Percentiles rank a stretch among this genome's conserved stretches.
Evolutionary conservation across 2,329 filamentous ascomycete species (phyloP).

Genomic region (Emergomyces africanus): DNA sequence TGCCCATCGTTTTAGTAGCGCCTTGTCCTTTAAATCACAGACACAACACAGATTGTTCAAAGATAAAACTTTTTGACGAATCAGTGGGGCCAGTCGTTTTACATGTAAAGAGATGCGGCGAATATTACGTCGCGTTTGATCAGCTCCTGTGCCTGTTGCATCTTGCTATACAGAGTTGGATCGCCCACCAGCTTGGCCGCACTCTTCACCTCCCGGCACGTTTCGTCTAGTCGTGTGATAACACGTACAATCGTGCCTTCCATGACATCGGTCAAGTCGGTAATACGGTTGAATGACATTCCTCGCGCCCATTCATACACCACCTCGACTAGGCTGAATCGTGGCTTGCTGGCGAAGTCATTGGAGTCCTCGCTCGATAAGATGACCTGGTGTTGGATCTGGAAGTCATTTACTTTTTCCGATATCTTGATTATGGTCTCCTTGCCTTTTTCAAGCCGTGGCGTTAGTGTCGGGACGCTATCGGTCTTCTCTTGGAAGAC

Average conservation of each 20-base stretch:
- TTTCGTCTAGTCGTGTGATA: constrained; percentile 89
- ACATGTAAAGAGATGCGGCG: constrained; percentile 81
- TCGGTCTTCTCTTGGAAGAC: constrained; percentile 98
- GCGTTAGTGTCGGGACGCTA: constrained; percentile 64
- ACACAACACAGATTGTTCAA: background rate
- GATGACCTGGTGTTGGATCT: constrained; percentile 85
- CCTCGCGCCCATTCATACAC: constrained; percentile 97
- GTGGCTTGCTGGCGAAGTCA: constrained; percentile 74
- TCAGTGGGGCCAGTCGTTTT: constrained; percentile 12
- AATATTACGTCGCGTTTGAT: constrained; percentile 94
- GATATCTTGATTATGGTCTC: constrained; percentile 80
- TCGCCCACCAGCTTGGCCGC: constrained; percentile 92
- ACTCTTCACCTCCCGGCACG: constrained; percentile 93
- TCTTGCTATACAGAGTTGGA: constrained; percentile 85
- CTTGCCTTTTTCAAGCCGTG: constrained; percentile 67
- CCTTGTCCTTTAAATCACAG: background rate
- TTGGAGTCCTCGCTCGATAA: constrained; percentile 80
- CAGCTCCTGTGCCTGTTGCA: constrained; percentile 93
- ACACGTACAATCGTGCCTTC: constrained; percentile 95
- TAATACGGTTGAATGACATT: constrained; percentile 98
- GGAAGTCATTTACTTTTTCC: constrained; percentile 82
- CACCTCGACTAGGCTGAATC: constrained; percentile 92
- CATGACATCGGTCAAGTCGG: constrained; percentile 85
- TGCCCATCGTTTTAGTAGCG: background rate
- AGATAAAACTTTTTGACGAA: background rate